Evolutionary conservation across 768 basidiomycete genomes (phyloP).

Genomic region (Boletus sp.): DNA sequence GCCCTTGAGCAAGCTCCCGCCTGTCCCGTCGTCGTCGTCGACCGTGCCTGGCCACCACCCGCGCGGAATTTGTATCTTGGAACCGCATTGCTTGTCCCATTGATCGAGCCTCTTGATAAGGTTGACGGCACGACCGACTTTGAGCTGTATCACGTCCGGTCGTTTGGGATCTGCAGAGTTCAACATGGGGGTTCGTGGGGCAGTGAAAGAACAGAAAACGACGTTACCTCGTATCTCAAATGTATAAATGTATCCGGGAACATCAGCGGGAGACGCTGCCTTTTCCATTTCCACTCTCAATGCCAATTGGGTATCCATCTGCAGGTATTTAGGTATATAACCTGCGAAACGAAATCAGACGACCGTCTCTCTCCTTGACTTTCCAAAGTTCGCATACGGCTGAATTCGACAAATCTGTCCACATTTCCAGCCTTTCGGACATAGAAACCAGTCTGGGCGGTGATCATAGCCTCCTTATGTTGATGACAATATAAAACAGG

Average conservation of each 20-base stretch:
- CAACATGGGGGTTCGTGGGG: conserved; percentile 3
- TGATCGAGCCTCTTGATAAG: conserved; percentile 69
- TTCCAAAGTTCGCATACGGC: conserved; percentile 37
- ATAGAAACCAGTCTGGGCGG: conserved; percentile 52
- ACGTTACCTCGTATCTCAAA: conserved; percentile 71
- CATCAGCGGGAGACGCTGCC: conserved; percentile 52
- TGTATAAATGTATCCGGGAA: conserved; percentile 75
- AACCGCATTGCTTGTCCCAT: conserved; percentile 80
- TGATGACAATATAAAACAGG: conserved; percentile 56
- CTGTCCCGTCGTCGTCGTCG: conserved; percentile 36
- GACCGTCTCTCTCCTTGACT: background rate
- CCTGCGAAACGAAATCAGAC: conserved; percentile 37
- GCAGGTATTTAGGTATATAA: conserved; percentile 68
- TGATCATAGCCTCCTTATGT: conserved; percentile 54
- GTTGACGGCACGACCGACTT: conserved; percentile 78
- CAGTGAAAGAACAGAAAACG: background rate
- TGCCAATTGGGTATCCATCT: conserved; percentile 55
- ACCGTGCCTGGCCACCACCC: conserved; percentile 69
- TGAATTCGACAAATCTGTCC: conserved; percentile 53
- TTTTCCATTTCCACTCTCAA: conserved; percentile 55
- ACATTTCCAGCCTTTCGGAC: conserved; percentile 38
- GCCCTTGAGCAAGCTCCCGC: conserved; percentile 58
- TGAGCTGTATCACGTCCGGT: conserved; percentile 53
- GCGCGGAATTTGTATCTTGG: conserved; percentile 68
- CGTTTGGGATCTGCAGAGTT: conserved; percentile 28